Evolutionary conservation across 352 stramenopile species (phyloP).

Genomic region (Peronospora farinosa): DNA sequence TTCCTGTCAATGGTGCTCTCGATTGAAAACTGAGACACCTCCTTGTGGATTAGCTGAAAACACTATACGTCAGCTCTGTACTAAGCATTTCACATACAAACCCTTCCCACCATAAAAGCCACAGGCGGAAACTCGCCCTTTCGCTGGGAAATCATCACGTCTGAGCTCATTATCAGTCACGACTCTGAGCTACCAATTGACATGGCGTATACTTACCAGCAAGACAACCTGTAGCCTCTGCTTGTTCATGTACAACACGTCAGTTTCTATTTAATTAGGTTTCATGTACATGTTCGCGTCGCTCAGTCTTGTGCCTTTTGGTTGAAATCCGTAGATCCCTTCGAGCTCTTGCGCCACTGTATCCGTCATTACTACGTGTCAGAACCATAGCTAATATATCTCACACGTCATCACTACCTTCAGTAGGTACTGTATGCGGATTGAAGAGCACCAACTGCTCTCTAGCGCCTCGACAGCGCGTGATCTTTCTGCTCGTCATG

Average conservation of each 20-base stretch:
- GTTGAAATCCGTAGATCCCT: conserved; percentile 45
- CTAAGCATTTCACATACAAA: not conserved
- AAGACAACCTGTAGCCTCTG: conserved; percentile 48
- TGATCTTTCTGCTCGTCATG: conserved; percentile 28
- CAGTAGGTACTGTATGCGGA: conserved; percentile 34
- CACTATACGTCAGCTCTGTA: not conserved
- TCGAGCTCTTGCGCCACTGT: conserved; percentile 52
- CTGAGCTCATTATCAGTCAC: conserved; percentile 21
- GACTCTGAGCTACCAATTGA: not conserved
- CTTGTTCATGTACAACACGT: not conserved
- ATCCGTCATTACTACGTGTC: not conserved
- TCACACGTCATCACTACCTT: conserved; percentile 25
- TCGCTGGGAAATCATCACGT: conserved; percentile 73
- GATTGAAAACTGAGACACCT: conserved; percentile 26
- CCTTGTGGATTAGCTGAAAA: conserved; percentile 40
- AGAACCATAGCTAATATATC: not conserved
- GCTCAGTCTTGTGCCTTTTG: conserved; percentile 27
- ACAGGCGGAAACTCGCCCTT: conserved; percentile 62
- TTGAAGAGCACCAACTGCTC: conserved; percentile 57
- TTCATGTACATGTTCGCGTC: not conserved
- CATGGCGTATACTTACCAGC: conserved; percentile 27
- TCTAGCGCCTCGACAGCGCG: conserved; percentile 35
- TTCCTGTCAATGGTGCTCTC: conserved; percentile 43
- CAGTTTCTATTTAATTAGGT: not conserved
- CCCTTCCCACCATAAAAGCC: conserved; percentile 47